Evolutionary conservation across 805 yeast species (phyloP).

Genomic region (Isabelozyma gotoi): DNA sequence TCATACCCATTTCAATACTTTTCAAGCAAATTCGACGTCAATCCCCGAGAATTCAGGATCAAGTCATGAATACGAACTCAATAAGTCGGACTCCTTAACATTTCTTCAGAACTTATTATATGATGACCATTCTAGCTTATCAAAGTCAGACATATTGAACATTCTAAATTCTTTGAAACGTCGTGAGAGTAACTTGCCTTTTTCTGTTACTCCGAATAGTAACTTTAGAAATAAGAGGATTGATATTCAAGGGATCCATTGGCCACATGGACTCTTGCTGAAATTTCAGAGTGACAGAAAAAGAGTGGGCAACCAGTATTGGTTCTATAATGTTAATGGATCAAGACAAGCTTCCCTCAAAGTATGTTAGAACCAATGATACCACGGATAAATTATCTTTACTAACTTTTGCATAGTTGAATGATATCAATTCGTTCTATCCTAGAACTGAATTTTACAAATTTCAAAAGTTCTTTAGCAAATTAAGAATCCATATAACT

Average conservation of each 20-base stretch:
- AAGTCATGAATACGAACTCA: conserved; percentile 34
- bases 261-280: conserved; percentile 32
- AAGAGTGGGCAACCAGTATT: conserved; percentile 32
- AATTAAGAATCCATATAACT: conserved; percentile 48
- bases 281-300: conserved; percentile 33
- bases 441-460: conserved; percentile 34
- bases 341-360: conserved; percentile 32
- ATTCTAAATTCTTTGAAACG: conserved; percentile 35
- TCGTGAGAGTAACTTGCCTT: conserved; percentile 35
- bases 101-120: conserved; percentile 39
- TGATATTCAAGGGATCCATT: conserved; percentile 37
- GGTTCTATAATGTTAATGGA: conserved; percentile 38
- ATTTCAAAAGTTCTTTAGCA: conserved; percentile 39
- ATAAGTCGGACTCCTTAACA: conserved; percentile 40
- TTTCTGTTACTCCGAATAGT: conserved; percentile 13
- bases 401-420: neutral
- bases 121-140: conserved; percentile 31
- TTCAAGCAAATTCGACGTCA: neutral
- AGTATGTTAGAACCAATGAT: conserved; percentile 25
- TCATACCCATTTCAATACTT: neutral
- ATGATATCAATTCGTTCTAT: neutral
- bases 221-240: conserved; percentile 4
- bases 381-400: neutral
- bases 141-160: conserved; percentile 34
- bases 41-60: neutral